Evolutionary conservation across 495 filamentous ascomycete species (phyloP).

Genomic region (Hypoxylon rickii): DNA sequence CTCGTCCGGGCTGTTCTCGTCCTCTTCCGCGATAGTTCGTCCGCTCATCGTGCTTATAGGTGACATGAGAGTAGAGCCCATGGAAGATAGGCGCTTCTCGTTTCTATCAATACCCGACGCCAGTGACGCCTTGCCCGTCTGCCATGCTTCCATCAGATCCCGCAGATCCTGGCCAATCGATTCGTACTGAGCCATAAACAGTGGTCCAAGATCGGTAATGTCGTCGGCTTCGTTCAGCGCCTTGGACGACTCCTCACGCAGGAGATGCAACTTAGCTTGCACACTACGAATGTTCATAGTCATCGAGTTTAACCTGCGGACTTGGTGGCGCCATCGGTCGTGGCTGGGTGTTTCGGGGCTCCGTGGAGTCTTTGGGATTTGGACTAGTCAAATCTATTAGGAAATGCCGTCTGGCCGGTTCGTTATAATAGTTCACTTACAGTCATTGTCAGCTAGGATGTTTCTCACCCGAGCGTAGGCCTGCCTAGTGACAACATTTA

Average conservation of each 20-base stretch:
- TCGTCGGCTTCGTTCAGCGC: slow-evolving; percentile 75
- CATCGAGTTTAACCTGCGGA: slow-evolving; percentile 81
- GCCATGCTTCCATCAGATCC: slow-evolving; percentile 87
- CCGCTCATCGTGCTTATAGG: slow-evolving; percentile 82
- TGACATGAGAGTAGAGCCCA: slow-evolving; percentile 69
- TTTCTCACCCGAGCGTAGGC: slow-evolving; percentile 60
- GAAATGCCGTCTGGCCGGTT: slow-evolving; percentile 23
- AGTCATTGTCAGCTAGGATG: slow-evolving; percentile 82
- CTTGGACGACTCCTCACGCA: slow-evolving; percentile 86
- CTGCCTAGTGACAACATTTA: slow-evolving; percentile 63
- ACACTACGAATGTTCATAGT: slow-evolving; percentile 89
- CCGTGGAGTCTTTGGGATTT: slow-evolving; percentile 64
- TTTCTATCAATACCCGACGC: slow-evolving; percentile 73
- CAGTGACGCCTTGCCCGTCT: slow-evolving; percentile 77
- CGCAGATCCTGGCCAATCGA: slow-evolving; percentile 88
- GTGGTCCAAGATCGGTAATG: slow-evolving; percentile 70
- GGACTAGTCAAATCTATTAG: slow-evolving; percentile 51
- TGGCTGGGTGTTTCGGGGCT: slow-evolving; percentile 72
- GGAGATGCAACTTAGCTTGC: slow-evolving; percentile 91
- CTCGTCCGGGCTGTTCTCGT: slow-evolving; percentile 59
- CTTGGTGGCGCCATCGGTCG: slow-evolving; percentile 80
- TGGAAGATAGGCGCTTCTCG: slow-evolving; percentile 70
- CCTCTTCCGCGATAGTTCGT: slow-evolving; percentile 81
- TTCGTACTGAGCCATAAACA: slow-evolving; percentile 87
- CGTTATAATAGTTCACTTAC: slow-evolving; percentile 55